phyloP scores from a whole-genome alignment of 1,284 basidiomycete species.

The Malassezia sympodialis region DNA sequence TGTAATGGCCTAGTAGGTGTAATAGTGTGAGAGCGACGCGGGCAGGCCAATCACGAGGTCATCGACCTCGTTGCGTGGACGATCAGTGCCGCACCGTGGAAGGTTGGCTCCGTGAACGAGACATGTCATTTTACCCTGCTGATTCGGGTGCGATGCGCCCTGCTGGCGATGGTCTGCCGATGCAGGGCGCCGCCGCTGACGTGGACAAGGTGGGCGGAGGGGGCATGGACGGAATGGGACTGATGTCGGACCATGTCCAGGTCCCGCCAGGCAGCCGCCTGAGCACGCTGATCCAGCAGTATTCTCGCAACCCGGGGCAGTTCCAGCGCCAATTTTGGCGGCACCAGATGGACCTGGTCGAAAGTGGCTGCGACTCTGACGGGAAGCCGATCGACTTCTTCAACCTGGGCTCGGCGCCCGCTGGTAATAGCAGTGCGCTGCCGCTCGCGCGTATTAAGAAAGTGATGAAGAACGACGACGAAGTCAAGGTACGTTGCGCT shows the following conservation, averaged over 20 bases:
- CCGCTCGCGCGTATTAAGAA: slow-evolving; percentile 47
- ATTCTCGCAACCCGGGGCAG: slow-evolving; percentile 16
- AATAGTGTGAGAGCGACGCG: neutral
- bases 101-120: neutral
- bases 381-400: slow-evolving; percentile 38
- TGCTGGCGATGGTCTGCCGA: neutral
- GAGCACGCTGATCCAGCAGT: slow-evolving; percentile 16
- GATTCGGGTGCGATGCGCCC: slow-evolving; percentile 6
- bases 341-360: slow-evolving; percentile 41
- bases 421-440: slow-evolving; percentile 34
- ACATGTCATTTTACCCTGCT: slow-evolving; percentile 12
- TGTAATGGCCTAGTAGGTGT: neutral
- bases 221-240: neutral
- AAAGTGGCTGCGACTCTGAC: slow-evolving; percentile 33
- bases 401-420: slow-evolving; percentile 13
- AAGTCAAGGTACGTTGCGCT: slow-evolving; percentile 28
- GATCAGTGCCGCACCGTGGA: neutral
- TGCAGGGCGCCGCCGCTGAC: neutral
- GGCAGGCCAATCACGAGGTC: neutral
- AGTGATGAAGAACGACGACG: slow-evolving; percentile 47
- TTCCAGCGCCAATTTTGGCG: slow-evolving; percentile 39
- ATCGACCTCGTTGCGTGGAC: neutral
- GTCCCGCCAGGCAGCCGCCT: slow-evolving; percentile 1
- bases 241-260: neutral
- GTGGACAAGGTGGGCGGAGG: neutral